A percentile compares a stretch with the other conserved stretches of the same genome.
Evolutionary conservation across 2,329 filamentous ascomycete genomes (phyloP).

Genomic region (Aspergillus sp.): DNA sequence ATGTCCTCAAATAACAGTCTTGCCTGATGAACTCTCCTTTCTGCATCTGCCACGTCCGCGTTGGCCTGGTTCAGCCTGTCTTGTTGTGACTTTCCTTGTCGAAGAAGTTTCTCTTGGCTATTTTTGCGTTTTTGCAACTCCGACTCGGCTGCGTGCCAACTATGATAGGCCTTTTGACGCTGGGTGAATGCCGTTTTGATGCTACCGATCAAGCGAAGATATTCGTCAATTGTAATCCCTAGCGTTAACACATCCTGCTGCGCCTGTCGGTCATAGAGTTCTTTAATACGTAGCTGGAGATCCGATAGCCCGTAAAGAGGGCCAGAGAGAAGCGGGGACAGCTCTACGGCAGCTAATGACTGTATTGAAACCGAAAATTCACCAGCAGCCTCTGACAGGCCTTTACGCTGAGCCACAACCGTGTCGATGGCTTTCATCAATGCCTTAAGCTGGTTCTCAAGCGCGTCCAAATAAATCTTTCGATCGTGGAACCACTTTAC

Average conservation of each 20-base stretch:
- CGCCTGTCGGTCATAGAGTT: slow-evolving; percentile 94
- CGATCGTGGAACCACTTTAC: slow-evolving; percentile 96
- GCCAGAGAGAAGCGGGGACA: slow-evolving; percentile 82
- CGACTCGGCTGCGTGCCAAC: slow-evolving; percentile 87
- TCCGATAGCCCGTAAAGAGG: slow-evolving; percentile 91
- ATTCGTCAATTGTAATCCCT: slow-evolving; percentile 97
- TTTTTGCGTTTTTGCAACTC: slow-evolving; percentile 87
- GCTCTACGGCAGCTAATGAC: slow-evolving; percentile 85
- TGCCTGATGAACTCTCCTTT: slow-evolving; percentile 88
- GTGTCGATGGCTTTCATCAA: slow-evolving; percentile 91
- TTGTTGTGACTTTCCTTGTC: slow-evolving; percentile 93
- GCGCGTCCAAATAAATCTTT: slow-evolving; percentile 87
- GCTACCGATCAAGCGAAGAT: slow-evolving; percentile 91
- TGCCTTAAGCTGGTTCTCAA: slow-evolving; percentile 87
- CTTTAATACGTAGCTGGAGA: slow-evolving; percentile 87
- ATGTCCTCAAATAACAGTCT: slow-evolving; percentile 93
- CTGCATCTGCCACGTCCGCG: slow-evolving; percentile 91
- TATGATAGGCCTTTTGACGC: slow-evolving; percentile 91
- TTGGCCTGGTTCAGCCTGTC: slow-evolving; percentile 89
- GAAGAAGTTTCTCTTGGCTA: slow-evolving; percentile 88
- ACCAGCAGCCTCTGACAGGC: slow-evolving; percentile 85
- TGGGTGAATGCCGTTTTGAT: slow-evolving; percentile 92
- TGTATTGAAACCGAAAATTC: slow-evolving; percentile 95
- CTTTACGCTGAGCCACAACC: slow-evolving; percentile 88
- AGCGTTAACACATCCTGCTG: slow-evolving; percentile 96